Base-by-base conservation (phyloP, 805 yeast genomes). In the Starmerella sirachaensis region DNA sequence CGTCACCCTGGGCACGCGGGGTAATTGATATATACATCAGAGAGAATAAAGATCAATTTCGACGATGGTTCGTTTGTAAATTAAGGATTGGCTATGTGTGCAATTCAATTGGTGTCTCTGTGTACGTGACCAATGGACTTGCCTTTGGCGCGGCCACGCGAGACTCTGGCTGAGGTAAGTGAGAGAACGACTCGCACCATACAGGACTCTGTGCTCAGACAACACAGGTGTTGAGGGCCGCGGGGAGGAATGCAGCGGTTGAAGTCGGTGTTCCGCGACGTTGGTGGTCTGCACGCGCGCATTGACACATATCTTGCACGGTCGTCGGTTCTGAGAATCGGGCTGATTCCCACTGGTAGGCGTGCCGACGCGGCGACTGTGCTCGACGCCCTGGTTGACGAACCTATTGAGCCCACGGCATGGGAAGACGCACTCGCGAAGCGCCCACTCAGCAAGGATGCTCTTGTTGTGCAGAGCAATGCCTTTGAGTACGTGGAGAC, bases 371-470 rank as follows among this genome's bases (percentile, higher is more conserved):
- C 48, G 29, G 44, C 48, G 26, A 31, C 45, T 6, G 46, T 57
- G 6, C 50, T 58, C 21, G 56, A 57, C 18, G 48, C 54, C 17
- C 38, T 57, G 16, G 45, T 59, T 19, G 52, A 54, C 3, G 63
- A 59, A 26, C 63, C 63, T 7, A 43, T 59, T 10, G 57, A 55
- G 11, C 45, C 51, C 12, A 53, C 55, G 27, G 48, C 45, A 22
- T 59, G 63, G 63, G 47, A 42, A 37, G 40, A 45, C 17, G 46
- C 48, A 3, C 42, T 58, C 19, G 41, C 36, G 26, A 39, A 45
- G 12, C 41, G 62, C 22, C 46, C 56, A 5, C 45, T 56, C 20
- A 37, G 58, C n/a, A 59, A 59, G 40, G 60, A 57, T 35, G 43
- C 50, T 1, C 30, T 57, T n/a, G 49, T 59, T 6, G 39, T 38